Evolutionary conservation across 2,329 filamentous ascomycete genomes (phyloP).

Genomic region (Domatiomyces globalis): DNA sequence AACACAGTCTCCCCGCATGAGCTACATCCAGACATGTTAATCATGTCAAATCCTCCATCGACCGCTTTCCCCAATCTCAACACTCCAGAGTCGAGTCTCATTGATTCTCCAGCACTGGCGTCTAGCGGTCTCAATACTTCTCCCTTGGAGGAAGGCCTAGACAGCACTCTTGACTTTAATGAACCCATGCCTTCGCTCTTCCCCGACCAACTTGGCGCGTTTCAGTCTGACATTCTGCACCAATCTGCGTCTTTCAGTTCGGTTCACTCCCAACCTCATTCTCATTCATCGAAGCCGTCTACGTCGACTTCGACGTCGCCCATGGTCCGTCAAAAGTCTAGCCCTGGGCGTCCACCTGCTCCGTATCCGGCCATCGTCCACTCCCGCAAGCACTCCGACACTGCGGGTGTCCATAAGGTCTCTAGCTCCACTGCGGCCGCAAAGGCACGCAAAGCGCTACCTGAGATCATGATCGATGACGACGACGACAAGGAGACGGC

Average conservation of each 20-base stretch:
- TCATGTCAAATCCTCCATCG: constrained; percentile 57
- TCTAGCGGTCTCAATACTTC: constrained; percentile 17
- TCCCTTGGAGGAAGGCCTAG: constrained; percentile 16
- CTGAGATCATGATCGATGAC: constrained; percentile 57
- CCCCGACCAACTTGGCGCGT: constrained; percentile 19
- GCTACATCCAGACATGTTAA: constrained; percentile 43
- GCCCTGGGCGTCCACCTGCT: constrained; percentile 25
- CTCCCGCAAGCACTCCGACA: constrained; percentile 47
- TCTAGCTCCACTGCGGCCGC: constrained; percentile 21
- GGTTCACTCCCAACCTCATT: constrained; percentile 1
- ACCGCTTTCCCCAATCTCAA: constrained; percentile 64
- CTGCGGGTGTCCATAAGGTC: constrained; percentile 45
- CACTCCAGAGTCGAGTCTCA: constrained; percentile 43
- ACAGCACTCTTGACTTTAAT: constrained; percentile 14
- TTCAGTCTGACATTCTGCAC: constrained; percentile 19
- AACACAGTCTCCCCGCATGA: constrained; percentile 69
- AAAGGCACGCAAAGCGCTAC: constrained; percentile 63
- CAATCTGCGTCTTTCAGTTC: constrained; percentile 6
- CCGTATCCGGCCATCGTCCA: constrained; percentile 25
- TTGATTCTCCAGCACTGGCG: constrained; percentile 45
- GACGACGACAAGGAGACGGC: constrained; percentile 58
- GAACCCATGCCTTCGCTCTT: constrained; percentile 15
- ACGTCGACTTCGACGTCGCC: constrained; percentile 5
- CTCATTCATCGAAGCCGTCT: constrained; percentile 20
- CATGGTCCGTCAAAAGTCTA: constrained; percentile 21